Conservation (phyloP, 257 asterid genomes). For the Petunia axillaris region DNA sequence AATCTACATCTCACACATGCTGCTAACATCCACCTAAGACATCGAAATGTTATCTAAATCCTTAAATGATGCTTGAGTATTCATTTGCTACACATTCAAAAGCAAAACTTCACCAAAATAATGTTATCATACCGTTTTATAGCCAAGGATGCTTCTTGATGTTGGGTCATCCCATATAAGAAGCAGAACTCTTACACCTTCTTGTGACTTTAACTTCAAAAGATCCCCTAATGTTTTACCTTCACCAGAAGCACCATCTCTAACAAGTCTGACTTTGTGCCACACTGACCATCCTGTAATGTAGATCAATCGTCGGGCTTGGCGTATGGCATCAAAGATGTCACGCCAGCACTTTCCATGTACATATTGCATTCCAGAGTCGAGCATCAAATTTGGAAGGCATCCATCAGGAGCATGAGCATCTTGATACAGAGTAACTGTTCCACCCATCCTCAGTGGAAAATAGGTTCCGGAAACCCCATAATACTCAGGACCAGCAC, state of each 20-base stretch:
- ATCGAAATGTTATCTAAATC: slow-evolving; percentile 2
- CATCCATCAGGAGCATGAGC: slow-evolving; percentile 92
- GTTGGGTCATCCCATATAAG: slow-evolving; percentile 99
- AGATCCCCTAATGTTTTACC: slow-evolving; percentile 82
- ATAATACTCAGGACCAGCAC: slow-evolving; percentile 81
- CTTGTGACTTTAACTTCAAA: slow-evolving; percentile 88
- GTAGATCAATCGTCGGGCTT: slow-evolving; percentile 82
- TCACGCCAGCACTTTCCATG: slow-evolving; percentile 97
- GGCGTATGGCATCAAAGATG: slow-evolving; percentile 81
- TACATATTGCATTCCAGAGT: slow-evolving; percentile 64
- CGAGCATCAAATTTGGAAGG: slow-evolving; percentile 79
- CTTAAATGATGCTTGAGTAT: slow-evolving; percentile 15
- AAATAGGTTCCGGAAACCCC: slow-evolving; percentile 95
- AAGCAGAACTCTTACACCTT: slow-evolving; percentile 98
- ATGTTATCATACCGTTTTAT: slow-evolving; percentile 63
- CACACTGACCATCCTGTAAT: slow-evolving; percentile 99
- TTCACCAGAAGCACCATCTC: slow-evolving; percentile 69
- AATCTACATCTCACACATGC: background rate
- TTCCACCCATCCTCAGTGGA: slow-evolving; percentile 94
- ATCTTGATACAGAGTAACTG: slow-evolving; percentile 90
- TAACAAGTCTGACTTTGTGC: slow-evolving; percentile 88
- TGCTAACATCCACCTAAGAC: slow-evolving; percentile 1
- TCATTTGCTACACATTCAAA: background rate
- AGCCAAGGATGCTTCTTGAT: slow-evolving; percentile 91
- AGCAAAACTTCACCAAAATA: background rate